phyloP scores from a whole-genome alignment of 1,139 yeast genomes.

The Kazachstania sp. region DNA sequence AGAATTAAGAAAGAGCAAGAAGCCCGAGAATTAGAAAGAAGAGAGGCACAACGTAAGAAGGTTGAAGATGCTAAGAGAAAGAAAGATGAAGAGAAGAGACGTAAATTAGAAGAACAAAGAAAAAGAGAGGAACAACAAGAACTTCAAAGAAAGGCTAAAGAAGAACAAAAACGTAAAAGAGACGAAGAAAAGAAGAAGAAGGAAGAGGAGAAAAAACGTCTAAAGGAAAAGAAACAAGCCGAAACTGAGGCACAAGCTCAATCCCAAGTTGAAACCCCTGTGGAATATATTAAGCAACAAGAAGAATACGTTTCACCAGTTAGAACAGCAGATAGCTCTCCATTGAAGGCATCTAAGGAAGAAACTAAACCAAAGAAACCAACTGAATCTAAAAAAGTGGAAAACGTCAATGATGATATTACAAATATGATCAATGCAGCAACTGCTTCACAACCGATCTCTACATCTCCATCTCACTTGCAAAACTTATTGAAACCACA shows the following conservation, averaged over 20 bases:
- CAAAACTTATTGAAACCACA: constrained; percentile 12
- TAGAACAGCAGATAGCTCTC: neutral
- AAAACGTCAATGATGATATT: constrained; percentile 21
- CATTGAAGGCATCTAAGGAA: neutral
- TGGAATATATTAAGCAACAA: neutral
- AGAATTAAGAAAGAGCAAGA: constrained; percentile 38
- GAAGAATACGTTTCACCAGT: neutral
- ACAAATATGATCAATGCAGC: constrained; percentile 25
- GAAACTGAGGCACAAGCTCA: constrained; percentile 23
- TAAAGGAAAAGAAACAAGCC: constrained; percentile 15
- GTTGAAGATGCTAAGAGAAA: constrained; percentile 32
- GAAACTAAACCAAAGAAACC: neutral
- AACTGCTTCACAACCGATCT: constrained; percentile 15
- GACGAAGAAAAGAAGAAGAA: constrained; percentile 38
- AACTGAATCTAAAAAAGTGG: neutral
- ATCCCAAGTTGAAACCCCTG: constrained; percentile 12
- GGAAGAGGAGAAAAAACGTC: constrained; percentile 36
- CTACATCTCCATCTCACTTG: constrained; percentile 16
- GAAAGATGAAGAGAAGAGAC: constrained; percentile 38
- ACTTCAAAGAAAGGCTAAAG: constrained; percentile 34
- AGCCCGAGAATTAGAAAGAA: constrained; percentile 38
- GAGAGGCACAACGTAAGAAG: constrained; percentile 35
- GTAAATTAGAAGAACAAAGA: constrained; percentile 37
- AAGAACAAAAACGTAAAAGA: constrained; percentile 33
- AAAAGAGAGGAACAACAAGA: constrained; percentile 34